phyloP scores from a whole-genome alignment of 768 basidiomycete species.

The Dacryopinax spathularia region DNA sequence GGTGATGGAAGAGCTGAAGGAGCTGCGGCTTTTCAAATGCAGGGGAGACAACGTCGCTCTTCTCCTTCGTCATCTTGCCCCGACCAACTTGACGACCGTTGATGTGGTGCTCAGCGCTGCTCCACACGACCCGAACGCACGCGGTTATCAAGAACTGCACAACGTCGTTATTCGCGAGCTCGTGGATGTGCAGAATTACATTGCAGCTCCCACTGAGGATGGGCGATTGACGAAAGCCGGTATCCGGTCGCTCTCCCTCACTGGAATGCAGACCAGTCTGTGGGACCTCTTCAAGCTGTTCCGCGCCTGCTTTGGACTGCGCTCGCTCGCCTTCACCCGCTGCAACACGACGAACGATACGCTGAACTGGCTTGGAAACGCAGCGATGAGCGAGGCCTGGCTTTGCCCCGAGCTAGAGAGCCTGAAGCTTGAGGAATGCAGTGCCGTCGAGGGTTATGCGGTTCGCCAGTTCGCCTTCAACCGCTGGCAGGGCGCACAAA shows the following conservation, averaged over 20 bases:
- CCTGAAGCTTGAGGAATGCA: neutral
- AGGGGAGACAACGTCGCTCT: neutral
- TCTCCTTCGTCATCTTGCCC: neutral
- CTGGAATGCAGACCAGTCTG: neutral
- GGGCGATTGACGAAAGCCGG: neutral
- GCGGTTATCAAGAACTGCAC: neutral
- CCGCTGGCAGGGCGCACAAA: neutral
- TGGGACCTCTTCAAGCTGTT: neutral
- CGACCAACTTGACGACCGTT: neutral
- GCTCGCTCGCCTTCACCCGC: neutral
- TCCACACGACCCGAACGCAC: neutral
- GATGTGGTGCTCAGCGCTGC: neutral
- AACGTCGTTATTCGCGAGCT: neutral
- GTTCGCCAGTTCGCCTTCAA: neutral
- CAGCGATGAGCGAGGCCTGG: neutral
- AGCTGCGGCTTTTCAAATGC: neutral
- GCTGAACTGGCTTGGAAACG: neutral
- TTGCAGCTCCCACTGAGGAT: neutral
- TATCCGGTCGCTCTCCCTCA: neutral
- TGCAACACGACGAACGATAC: neutral
- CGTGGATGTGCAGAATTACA: neutral
- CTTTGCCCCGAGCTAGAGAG: neutral
- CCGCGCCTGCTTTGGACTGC: neutral
- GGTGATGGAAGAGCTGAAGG: neutral
- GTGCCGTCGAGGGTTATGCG: neutral